phyloP scores from a whole-genome alignment of 106 monocot species.

The Platanthera guangdongensis region DNA sequence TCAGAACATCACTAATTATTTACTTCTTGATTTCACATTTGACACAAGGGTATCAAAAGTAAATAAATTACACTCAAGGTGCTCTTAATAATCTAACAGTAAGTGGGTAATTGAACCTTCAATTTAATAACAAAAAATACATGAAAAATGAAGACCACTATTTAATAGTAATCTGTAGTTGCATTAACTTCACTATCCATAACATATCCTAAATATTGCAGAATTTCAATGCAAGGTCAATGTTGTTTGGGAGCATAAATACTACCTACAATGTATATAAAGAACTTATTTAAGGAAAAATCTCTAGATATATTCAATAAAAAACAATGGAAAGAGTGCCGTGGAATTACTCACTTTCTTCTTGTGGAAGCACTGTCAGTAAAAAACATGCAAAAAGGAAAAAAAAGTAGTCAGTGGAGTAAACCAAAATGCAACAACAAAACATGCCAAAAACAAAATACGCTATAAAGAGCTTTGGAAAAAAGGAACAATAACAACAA shows the following conservation, averaged over 20 bases:
- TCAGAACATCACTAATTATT: too few relatives aligned
- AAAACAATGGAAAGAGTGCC: not conserved
- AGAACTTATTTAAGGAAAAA: not conserved
- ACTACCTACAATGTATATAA: not conserved
- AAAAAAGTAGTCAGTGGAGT: not conserved
- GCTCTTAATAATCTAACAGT: not conserved
- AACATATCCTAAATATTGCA: not conserved
- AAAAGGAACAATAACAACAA: not conserved
- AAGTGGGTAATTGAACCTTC: not conserved
- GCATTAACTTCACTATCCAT: not conserved
- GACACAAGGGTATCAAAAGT: not conserved
- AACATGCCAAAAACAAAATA: not conserved
- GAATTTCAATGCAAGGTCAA: not conserved
- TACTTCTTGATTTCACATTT: too few relatives aligned
- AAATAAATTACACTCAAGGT: not conserved
- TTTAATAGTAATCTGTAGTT: not conserved
- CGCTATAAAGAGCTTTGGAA: not conserved
- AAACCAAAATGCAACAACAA: not conserved
- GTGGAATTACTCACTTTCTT: conserved; percentile 75
- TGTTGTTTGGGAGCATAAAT: not conserved
- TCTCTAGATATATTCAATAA: not conserved
- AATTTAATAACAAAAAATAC: not conserved
- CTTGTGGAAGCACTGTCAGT: conserved; percentile 82
- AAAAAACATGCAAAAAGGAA: conserved; percentile 25
- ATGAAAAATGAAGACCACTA: not conserved